phyloP scores from a whole-genome alignment of 257 asterid species.

The Lantana camara region DNA sequence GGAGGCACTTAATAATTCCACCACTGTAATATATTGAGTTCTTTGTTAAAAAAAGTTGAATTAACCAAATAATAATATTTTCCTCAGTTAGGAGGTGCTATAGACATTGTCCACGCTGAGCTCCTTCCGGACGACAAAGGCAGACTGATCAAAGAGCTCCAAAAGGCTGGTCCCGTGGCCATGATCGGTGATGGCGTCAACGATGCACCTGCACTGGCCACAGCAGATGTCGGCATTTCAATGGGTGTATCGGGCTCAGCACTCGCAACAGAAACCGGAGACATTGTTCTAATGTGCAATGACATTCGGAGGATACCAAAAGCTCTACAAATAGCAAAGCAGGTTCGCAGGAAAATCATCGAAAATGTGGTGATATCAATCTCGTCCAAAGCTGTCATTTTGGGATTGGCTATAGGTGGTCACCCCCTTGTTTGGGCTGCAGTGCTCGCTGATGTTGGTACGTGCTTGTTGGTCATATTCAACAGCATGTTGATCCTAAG shows the following conservation, averaged over 20 bases:
- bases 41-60: too few relatives aligned
- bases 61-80: not conserved
- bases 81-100: slow-evolving; percentile 51
- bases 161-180: slow-evolving; percentile 55
- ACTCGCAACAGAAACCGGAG: slow-evolving; percentile 70
- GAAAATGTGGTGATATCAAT: slow-evolving; percentile 61
- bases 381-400: slow-evolving; percentile 50
- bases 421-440: slow-evolving; percentile 90
- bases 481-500: slow-evolving; percentile 67
- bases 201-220: slow-evolving; percentile 81
- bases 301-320: slow-evolving; percentile 66
- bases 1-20: too few relatives aligned
- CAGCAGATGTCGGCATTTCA: slow-evolving; percentile 72
- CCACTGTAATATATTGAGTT: too few relatives aligned
- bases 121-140: slow-evolving; percentile 74
- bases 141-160: slow-evolving; percentile 51
- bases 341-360: slow-evolving; percentile 48
- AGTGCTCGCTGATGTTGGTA: slow-evolving; percentile 68
- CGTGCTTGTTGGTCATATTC: slow-evolving; percentile 67
- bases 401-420: slow-evolving; percentile 71
- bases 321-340: slow-evolving; percentile 49
- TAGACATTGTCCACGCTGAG: slow-evolving; percentile 56
- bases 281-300: slow-evolving; percentile 70
- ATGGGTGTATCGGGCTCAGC: slow-evolving; percentile 88
- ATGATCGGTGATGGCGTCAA: slow-evolving; percentile 82